Base-by-base conservation (phyloP, 1,284 basidiomycete genomes). In the Irpex rosettiformis region DNA sequence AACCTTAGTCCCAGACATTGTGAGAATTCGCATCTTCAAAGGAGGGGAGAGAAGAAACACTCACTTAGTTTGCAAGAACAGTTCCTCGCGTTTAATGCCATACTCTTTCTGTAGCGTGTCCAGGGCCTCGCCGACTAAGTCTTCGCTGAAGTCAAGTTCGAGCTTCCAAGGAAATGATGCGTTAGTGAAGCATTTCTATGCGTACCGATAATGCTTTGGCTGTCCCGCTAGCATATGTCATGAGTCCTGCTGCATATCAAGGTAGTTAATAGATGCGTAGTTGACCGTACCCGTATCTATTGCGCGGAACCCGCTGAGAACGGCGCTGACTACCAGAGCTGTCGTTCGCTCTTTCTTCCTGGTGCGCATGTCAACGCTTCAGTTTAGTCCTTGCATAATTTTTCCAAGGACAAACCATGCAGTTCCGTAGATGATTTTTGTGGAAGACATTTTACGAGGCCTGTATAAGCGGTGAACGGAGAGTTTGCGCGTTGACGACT, bases 281-380 rank as follows among this genome's bases (percentile, higher is more conserved):
- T 28, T 47, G 30, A 33, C 3, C 80, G 56, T 61, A 85, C 88
- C 83, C 67, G 91, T 93, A 66, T 94, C 91, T 45, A 93, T 83
- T 1, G 86, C 90, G 52, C 85, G 76, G 70, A 93, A 93, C 2
- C 92, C 91, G 60, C 84, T 79, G 52, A 86, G 72, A 51, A 93
- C 81, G 1, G 91, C 91, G 55, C 77, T 78, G 54, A 87, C 73
- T 11, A 93, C 89, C 3, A 93, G 79, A 6, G 78, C 73, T 0
- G 82, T 74, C 0, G 92, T 93, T 13, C 78, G 73, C 55, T 88
- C 86, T 68, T 87, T 86, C 75, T 92, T 92, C 89, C 88, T 86
- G 56, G 13, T 21, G 29, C 25, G 18, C 6, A 30, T 4, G 22
- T 16, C 10, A 29, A 30, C 2, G 51, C 27, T 45, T 11, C 2